These are phyloP conservation scores for Parietaria judaica DNA, from an alignment of 306 rosid genomes.

Conservation along the genomic window DNA sequence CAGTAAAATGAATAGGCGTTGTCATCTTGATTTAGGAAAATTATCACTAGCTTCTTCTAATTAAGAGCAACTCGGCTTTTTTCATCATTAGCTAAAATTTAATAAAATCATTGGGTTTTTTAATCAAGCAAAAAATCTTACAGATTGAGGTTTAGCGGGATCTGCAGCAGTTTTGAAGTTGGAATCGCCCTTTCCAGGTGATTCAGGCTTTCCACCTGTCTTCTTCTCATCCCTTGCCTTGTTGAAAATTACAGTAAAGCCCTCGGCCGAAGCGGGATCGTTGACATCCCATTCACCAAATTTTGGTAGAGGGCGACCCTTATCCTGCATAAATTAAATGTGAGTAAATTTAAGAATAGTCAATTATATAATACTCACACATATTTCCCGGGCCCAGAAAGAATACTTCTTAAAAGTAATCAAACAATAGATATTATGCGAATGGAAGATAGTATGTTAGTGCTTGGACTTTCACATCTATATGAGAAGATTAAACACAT, in stretches of 20 bases:
- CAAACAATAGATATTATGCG: neutral
- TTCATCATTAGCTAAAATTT: neutral
- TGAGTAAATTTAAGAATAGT: too few relatives aligned
- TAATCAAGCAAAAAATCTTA: constrained; percentile 30
- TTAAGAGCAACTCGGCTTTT: too few relatives aligned
- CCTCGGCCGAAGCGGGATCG: constrained; percentile 99
- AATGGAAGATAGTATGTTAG: neutral
- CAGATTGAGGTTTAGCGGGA: constrained; percentile 61
- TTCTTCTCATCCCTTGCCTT: constrained; percentile 98
- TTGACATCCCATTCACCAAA: constrained; percentile 99
- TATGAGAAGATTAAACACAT: neutral
- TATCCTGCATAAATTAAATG: constrained; percentile 76
- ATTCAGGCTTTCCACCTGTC: constrained; percentile 91
- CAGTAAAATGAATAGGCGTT: too few relatives aligned
- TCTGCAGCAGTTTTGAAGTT: constrained; percentile 51
- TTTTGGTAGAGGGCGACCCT: constrained; percentile 93
- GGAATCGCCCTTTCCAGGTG: constrained; percentile 71
- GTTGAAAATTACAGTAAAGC: constrained; percentile 94
- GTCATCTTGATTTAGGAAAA: too few relatives aligned
- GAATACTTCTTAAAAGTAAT: neutral
- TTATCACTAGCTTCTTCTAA: too few relatives aligned
- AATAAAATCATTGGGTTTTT: neutral
- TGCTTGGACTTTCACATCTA: neutral
- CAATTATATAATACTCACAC: neutral
- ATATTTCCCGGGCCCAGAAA: neutral